Evolutionary conservation across 2,329 filamentous ascomycete genomes (phyloP).

Genomic region (Colletotrichum tanaceti): DNA sequence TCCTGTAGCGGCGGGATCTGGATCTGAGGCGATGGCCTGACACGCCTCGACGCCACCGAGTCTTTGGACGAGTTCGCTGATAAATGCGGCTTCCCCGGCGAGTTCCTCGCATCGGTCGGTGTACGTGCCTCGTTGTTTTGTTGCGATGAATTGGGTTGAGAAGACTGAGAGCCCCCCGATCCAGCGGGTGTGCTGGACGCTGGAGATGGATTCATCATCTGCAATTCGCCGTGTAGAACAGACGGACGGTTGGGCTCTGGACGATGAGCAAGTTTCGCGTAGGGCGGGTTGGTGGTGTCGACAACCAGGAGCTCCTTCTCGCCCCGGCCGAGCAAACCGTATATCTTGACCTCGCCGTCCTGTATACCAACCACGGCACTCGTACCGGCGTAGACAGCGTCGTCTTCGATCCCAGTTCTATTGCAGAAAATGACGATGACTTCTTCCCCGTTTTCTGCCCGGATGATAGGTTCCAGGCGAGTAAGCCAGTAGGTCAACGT

Average conservation of each 20-base stretch:
- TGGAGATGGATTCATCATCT: background rate
- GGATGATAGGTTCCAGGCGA: conserved; percentile 74
- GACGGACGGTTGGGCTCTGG: background rate
- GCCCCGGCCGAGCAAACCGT: conserved; percentile 76
- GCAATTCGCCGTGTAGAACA: background rate
- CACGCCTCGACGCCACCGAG: background rate
- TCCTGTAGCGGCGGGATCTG: background rate
- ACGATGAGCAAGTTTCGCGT: conserved; percentile 57
- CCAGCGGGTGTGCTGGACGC: background rate
- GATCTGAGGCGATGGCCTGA: background rate
- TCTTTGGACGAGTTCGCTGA: background rate
- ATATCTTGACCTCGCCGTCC: conserved; percentile 73
- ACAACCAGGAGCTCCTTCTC: conserved; percentile 76
- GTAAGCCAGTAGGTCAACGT: conserved; percentile 81
- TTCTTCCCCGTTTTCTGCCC: conserved; percentile 57
- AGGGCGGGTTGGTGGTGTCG: conserved; percentile 64
- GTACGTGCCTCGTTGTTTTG: too few species aligned
- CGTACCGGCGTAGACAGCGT: conserved; percentile 78
- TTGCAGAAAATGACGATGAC: conserved; percentile 79
- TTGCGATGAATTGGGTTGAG: too few species aligned
- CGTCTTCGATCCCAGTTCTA: conserved; percentile 73
- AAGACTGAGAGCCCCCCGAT: too few species aligned
- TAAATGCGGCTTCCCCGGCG: background rate
- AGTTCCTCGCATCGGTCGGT: too few species aligned
- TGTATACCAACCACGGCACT: conserved; percentile 77